Evolutionary conservation across 495 filamentous ascomycete genomes (phyloP).

Genomic region (Lophium mytilinum): DNA sequence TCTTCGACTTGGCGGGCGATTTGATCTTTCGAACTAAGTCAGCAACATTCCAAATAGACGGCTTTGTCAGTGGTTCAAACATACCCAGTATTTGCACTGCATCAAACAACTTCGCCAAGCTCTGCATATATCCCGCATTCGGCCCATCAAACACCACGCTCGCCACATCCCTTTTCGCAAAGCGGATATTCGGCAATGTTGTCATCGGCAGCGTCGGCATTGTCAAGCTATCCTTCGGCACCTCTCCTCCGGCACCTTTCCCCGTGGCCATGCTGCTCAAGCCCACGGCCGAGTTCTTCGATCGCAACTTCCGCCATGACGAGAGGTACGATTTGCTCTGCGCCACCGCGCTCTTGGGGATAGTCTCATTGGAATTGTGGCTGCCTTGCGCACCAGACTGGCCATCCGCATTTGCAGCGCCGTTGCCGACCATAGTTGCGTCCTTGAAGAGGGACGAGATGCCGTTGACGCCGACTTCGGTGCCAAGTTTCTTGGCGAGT

Average conservation of each 20-base stretch:
- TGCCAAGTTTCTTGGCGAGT: constrained; percentile 76
- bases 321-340: constrained; percentile 36
- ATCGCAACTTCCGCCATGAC: constrained; percentile 84
- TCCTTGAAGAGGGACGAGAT: constrained; percentile 60
- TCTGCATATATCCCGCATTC: constrained; percentile 82
- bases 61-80: constrained; percentile 29
- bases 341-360: constrained; percentile 21
- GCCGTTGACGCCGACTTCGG: constrained; percentile 78
- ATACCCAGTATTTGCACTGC: constrained; percentile 87
- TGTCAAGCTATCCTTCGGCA: constrained; percentile 49
- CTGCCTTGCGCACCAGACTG: constrained; percentile 46
- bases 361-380: constrained; percentile 31
- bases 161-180: constrained; percentile 58
- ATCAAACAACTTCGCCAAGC: constrained; percentile 87
- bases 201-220: constrained; percentile 82
- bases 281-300: constrained; percentile 67
- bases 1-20: constrained; percentile 94
- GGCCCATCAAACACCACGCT: constrained; percentile 69
- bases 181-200: constrained; percentile 41
- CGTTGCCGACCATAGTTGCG: constrained; percentile 30
- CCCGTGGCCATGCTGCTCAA: constrained; percentile 35
- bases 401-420: constrained; percentile 44
- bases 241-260: constrained; percentile 36
- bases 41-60: background rate
- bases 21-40: constrained; percentile 56